phyloP scores from a whole-genome alignment of 768 basidiomycete species.

The Macrolepiota dolichaula region DNA sequence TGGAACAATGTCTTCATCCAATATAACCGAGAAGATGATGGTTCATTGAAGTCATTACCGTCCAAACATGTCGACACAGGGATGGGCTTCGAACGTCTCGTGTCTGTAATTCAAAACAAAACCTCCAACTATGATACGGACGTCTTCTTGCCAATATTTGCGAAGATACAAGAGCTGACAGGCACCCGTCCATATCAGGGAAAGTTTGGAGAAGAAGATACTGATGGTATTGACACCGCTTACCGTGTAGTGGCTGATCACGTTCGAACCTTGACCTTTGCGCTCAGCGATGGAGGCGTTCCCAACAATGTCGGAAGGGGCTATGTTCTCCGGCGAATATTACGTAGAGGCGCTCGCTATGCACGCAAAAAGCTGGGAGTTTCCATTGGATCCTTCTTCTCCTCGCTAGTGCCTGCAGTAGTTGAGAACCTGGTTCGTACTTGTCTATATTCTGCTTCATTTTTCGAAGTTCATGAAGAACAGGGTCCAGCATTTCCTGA shows the following conservation, averaged over 20 bases:
- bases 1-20: slow-evolving; percentile 99
- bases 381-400: slow-evolving; percentile 93
- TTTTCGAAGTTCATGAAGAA: neutral
- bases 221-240: slow-evolving; percentile 94
- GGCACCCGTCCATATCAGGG: slow-evolving; percentile 86
- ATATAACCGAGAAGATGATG: slow-evolving; percentile 92
- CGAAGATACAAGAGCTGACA: slow-evolving; percentile 82
- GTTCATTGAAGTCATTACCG: slow-evolving; percentile 75
- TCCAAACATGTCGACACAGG: slow-evolving; percentile 97
- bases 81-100: slow-evolving; percentile 98
- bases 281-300: slow-evolving; percentile 93
- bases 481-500: slow-evolving; percentile 92
- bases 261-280: slow-evolving; percentile 91
- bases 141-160: slow-evolving; percentile 87
- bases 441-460: neutral
- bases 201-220: slow-evolving; percentile 92
- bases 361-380: slow-evolving; percentile 93
- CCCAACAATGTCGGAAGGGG: slow-evolving; percentile 96
- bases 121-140: slow-evolving; percentile 98
- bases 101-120: slow-evolving; percentile 88
- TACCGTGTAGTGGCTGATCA: slow-evolving; percentile 98
- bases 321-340: slow-evolving; percentile 92
- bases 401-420: slow-evolving; percentile 84
- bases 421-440: slow-evolving; percentile 79
- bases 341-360: slow-evolving; percentile 92